Evolutionary conservation across 2,329 filamentous ascomycete genomes (phyloP), one percentile per base, ranked within the genome.

Genomic region (Fusarium palustre): DNA sequence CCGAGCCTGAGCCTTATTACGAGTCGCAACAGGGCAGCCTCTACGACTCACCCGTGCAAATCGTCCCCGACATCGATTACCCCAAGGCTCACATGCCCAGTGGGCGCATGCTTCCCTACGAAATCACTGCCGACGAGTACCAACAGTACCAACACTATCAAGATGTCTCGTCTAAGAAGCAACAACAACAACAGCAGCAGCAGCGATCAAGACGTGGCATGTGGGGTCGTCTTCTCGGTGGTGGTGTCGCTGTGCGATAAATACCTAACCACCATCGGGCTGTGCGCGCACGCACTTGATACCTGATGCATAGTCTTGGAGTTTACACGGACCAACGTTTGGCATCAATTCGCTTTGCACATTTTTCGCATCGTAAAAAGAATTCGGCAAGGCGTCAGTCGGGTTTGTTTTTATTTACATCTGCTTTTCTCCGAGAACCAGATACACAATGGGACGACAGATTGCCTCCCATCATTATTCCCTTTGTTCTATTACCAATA

Each of bases 171-270:
- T 75, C 74, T 62, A 85, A 83, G 77, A 86, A 86, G 80, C 46
- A 64, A 31, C 81, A 86, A 78, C 81, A 86, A 78, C 83, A 85
- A 36, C 55, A 60, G 0, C 81, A 81, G 79, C 83, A 85, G 53
- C 81, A 81, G 61, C 81, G 82, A 52, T 47, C 71, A 28, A 59
- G 60, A 56, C 81, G 84, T 39, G 84, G 85, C 66, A 81, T 88
- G 79, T 85, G 85, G 77, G 83, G 83, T 34, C 84, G 86, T 42
- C 81, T 88, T 62, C 85, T 88, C 62, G 83, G 84, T 46, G 81
- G 80, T 52, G 77, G 80, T 53, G 80, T 82, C 66, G 74, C 79
- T 59, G 79, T 79, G 70, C 80, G 82, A 77, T 83, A 67, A 69
- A 66, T 43, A 39, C 12, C 36, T n/a, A 46, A 25, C 33, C 56